Evolutionary conservation across 2,329 filamentous ascomycete species (phyloP), one percentile per base, ranked within the genome.

Genomic region (Diaporthe aspalathi): DNA sequence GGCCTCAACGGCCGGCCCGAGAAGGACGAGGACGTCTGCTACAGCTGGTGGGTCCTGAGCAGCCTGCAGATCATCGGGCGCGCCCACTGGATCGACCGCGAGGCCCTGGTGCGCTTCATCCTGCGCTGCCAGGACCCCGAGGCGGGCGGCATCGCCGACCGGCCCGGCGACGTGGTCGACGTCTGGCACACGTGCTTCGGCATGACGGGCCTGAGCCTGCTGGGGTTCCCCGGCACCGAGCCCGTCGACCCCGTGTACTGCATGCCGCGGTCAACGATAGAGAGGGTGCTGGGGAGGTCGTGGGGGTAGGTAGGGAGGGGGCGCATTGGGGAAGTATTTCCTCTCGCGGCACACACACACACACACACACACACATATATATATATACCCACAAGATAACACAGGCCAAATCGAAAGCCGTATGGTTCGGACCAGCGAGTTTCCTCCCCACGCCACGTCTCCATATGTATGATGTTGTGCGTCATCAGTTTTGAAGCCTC

Each of bases 41-140:
- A 99, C 83, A 97, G 94, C 80, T 99, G 96, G 96, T 99, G 96
- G 96, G 96, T 98, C 54, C 84, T 95, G 78, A 95, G 93, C 79
- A 97, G 95, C 80, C 84, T 99, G 75, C 92, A 93, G 56, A 98
- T 98, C 87, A 93, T 99, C 75, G 91, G 88, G 68, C 91, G 92
- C 69, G 87, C 94, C 67, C 93, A 98, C 80, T 99, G 96, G 96
- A 97, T 99, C 79, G 94, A 99, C 83, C 89, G 91, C 63, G 86
- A 91, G 70, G 93, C 93, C 78, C 87, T 99, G 76, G 88, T 91
- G 66, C 81, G 82, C 29, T 99, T 97, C 82, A 98, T 99, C 68
- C 83, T 99, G 71, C 87, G 88, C 74, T 97, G 94, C 78, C 96
- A 99, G 85, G 96, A 99, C 79, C 85, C 89, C 1, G 92, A 97